phyloP scores from a whole-genome alignment of 2,329 filamentous ascomycete species.

The Colletotrichum sp. region DNA sequence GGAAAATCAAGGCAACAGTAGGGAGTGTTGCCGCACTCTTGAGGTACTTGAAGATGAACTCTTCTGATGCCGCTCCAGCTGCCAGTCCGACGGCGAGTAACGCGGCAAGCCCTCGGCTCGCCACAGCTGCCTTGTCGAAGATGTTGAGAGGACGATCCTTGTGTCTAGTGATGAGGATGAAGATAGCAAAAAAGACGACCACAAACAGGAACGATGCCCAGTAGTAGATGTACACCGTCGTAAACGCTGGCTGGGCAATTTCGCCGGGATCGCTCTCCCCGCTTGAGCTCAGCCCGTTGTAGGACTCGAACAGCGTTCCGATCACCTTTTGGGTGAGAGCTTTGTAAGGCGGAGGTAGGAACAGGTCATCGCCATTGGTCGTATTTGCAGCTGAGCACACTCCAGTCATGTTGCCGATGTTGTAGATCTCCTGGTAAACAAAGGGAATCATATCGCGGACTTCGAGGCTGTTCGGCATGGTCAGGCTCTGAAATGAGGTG shows the following conservation, averaged over 20 bases:
- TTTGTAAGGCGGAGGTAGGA: background rate
- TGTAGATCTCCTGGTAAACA: conserved; percentile 7
- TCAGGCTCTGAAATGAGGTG: background rate
- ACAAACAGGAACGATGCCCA: conserved; percentile 13
- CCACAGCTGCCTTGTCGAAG: conserved; percentile 6
- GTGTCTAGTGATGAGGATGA: conserved; percentile 13
- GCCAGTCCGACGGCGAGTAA: conserved; percentile 3
- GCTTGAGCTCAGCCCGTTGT: background rate
- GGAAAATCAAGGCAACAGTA: conserved; percentile 1
- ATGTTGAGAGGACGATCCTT: conserved; percentile 14
- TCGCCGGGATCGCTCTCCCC: background rate
- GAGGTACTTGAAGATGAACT: conserved; percentile 8
- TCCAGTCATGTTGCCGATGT: conserved; percentile 5
- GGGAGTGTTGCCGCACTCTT: conserved; percentile 7
- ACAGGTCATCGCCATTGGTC: background rate
- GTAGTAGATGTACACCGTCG: conserved; percentile 16
- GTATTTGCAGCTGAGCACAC: background rate
- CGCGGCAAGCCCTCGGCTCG: background rate
- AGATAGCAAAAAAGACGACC: conserved; percentile 2
- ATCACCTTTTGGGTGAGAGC: background rate
- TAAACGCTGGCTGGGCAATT: conserved; percentile 2
- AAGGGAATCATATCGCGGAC: background rate
- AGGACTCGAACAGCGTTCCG: conserved; percentile 5
- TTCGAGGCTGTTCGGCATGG: conserved; percentile 6
- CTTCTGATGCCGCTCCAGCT: background rate